phyloP scores from a whole-genome alignment of 768 basidiomycete genomes.

The Daedaleopsis sinensis region DNA sequence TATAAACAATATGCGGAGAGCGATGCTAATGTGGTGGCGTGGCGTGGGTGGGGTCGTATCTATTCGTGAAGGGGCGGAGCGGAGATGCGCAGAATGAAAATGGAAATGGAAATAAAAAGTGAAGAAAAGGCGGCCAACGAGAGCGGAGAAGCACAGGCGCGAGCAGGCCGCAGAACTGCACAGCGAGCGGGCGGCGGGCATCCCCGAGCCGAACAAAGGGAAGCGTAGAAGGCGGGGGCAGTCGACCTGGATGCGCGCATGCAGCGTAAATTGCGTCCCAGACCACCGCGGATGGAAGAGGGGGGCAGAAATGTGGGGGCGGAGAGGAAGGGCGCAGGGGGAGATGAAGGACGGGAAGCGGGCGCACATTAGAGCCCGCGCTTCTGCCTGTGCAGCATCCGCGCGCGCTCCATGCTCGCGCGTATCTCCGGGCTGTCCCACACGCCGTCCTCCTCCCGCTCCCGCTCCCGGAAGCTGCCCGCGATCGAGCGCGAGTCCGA shows the following conservation, averaged over 20 bases:
- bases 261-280: neutral
- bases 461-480: conserved; percentile 43
- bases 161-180: neutral
- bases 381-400: conserved; percentile 41
- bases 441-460: conserved; percentile 48
- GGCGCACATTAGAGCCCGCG: conserved; percentile 8
- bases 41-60: conserved; percentile 10
- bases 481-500: conserved; percentile 31
- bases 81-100: conserved; percentile 4
- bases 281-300: neutral
- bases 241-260: neutral
- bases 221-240: neutral
- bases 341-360: neutral
- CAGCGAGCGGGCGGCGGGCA: no score
- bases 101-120: neutral
- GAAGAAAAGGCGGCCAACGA: neutral
- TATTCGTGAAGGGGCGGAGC: conserved; percentile 7
- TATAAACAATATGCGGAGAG: conserved; percentile 6
- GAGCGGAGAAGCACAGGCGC: neutral
- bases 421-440: conserved; percentile 70
- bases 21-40: neutral
- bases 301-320: neutral
- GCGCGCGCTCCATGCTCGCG: conserved; percentile 72
- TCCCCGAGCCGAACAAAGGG: neutral
- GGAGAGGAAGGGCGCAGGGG: neutral